Evolutionary conservation across 2,329 filamentous ascomycete genomes (phyloP), one percentile per base, ranked within the genome.

Genomic region (Periconia sp.): DNA sequence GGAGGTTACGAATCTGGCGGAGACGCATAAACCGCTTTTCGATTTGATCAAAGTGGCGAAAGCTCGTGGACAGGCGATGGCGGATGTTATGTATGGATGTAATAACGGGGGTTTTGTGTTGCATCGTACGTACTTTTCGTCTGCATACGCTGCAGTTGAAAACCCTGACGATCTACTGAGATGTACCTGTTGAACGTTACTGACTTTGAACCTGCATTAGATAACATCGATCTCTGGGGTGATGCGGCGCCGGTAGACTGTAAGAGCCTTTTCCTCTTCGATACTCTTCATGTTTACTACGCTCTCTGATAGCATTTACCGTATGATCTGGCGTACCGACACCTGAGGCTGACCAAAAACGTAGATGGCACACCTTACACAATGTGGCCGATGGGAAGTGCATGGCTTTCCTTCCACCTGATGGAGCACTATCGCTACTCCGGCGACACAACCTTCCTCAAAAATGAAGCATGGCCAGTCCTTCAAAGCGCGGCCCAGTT

Each of bases 1-100:
- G 1, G 49, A 47, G 0, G 37, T 45, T 0, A 53, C 53, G 15
- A 58, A 62, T 31, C 42, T 63, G 2, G 27, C 65, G 1, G 75
- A 76, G 41, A 76, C 70, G 3, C 71, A 76, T 13, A 48, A 67
- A 3, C 76, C 78, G 0, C 52, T 81, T 0, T 74, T 79, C 35
- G 64, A 71, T 41, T 58, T 76, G 3, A 64, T 78, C 2, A 70
- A 77, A 18, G 62, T 66, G 1, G 65, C 73, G 52, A 55, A 64
- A 56, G 53, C 33, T 19, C 56, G 57, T 56, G 65, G 79, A 58
- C 0, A 57, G 62, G 3, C 64, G 7, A 49, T 54, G 1, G 59
- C 59, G 11, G 49, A 47, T 20, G 42, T 27, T 1, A 58, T 61
- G 56, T 59, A 59, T 45, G 52, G 58, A 2, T 57, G 53, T 11